Conservation (phyloP, 331 rosid species). For the Cucumis variabilis region DNA sequence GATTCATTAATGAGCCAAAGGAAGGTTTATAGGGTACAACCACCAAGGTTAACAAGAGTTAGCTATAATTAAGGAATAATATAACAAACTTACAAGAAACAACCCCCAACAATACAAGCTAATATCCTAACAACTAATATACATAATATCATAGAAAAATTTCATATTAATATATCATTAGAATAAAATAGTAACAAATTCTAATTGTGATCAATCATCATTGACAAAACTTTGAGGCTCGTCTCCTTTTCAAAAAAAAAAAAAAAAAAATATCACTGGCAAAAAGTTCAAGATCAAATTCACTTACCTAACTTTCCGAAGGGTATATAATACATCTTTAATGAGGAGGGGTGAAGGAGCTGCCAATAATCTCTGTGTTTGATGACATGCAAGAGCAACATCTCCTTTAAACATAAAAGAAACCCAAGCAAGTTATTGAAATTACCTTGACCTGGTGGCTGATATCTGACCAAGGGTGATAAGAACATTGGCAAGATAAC, state of each 20-base stretch:
- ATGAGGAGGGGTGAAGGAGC: constrained; percentile 80
- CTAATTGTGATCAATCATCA: neutral
- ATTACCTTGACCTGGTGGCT: constrained; percentile 13
- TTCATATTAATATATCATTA: neutral
- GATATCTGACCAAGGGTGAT: neutral
- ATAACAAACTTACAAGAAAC: no score
- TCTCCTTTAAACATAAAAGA: constrained; percentile 71
- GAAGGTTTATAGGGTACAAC: no score
- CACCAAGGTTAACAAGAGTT: no score
- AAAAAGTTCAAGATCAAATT: constrained; percentile 23
- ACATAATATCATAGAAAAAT: no score
- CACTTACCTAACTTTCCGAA: constrained; percentile 76
- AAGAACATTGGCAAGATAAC: constrained; percentile 33
- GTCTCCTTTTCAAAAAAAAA: no score
- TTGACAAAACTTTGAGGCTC: neutral
- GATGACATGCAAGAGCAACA: constrained; percentile 95
- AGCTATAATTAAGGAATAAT: no score
- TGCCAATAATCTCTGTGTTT: constrained; percentile 85
- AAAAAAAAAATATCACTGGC: no score
- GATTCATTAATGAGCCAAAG: no score
- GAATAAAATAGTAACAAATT: neutral
- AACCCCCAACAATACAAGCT: no score
- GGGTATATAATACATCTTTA: constrained; percentile 75
- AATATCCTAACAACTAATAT: no score
- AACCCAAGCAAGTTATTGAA: constrained; percentile 40